Evolutionary conservation across 768 basidiomycete species (phyloP).

Genomic region (Tylopilus sp.): DNA sequence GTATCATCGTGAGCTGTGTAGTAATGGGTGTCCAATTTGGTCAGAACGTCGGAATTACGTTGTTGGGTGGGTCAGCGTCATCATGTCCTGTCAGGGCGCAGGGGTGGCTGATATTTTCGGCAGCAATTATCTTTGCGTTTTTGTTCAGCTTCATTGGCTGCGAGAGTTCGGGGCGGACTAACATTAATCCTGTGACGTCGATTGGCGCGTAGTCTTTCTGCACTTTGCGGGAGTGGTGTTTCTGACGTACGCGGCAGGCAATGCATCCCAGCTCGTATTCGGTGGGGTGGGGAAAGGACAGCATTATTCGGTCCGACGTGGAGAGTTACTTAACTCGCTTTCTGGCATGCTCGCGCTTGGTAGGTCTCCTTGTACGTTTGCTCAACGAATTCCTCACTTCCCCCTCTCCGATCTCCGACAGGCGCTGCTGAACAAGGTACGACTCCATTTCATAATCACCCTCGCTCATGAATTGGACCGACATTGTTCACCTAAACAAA

Average conservation of each 20-base stretch:
- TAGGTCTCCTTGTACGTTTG: not conserved
- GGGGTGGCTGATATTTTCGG: not conserved
- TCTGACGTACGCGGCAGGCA: constrained; percentile 20
- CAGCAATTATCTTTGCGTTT: constrained; percentile 53
- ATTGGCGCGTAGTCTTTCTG: constrained; percentile 31
- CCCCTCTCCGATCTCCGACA: not conserved
- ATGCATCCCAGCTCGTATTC: constrained; percentile 60
- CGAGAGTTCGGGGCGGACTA: constrained; percentile 56
- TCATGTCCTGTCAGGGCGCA: not conserved
- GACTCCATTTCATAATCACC: not conserved
- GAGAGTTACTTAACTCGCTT: constrained; percentile 19
- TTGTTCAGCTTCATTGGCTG: constrained; percentile 67
- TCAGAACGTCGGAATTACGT: constrained; percentile 43
- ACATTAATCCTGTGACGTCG: constrained; percentile 59
- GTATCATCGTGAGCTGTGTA: constrained; percentile 47
- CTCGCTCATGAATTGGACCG: not conserved
- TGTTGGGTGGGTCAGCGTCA: constrained; percentile 13
- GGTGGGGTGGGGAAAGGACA: constrained; percentile 56
- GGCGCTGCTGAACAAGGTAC: constrained; percentile 25
- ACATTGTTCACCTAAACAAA: not conserved
- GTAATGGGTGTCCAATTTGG: constrained; percentile 53
- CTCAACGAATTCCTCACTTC: not conserved
- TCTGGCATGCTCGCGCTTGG: constrained; percentile 23
- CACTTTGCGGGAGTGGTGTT: not conserved
- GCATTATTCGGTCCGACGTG: constrained; percentile 16